Evolutionary conservation across 257 asterid species (phyloP).

Genomic region (Lycium barbarum): DNA sequence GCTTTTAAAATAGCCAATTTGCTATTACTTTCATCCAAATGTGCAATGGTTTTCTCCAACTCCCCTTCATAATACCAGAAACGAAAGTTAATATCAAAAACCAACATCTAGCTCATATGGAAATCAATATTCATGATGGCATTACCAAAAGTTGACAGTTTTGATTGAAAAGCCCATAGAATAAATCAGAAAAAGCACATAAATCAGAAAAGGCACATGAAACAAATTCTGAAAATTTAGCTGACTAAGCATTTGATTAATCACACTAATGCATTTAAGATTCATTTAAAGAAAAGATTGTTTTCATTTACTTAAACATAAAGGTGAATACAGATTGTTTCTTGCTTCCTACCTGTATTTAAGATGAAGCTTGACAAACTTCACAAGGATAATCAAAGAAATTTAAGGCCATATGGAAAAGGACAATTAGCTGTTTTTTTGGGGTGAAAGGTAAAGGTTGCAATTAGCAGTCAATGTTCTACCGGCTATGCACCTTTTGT

Average conservation of each 20-base stretch:
- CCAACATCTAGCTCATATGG: not conserved
- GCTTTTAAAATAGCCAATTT: constrained; percentile 73
- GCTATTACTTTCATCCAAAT: constrained; percentile 81
- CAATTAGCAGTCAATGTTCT: not conserved
- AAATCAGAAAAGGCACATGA: not conserved
- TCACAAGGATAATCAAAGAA: not conserved
- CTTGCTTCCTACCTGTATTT: not conserved
- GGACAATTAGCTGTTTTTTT: not conserved
- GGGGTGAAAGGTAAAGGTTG: not conserved
- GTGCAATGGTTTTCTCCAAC: constrained; percentile 62
- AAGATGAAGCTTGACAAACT: not conserved
- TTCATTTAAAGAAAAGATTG: not conserved
- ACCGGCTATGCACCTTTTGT: not conserved
- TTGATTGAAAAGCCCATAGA: constrained; percentile 9
- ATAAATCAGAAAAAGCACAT: constrained; percentile 7
- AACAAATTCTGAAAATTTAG: not conserved
- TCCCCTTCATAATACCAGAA: constrained; percentile 65
- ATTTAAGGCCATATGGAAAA: not conserved
- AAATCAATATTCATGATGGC: not conserved
- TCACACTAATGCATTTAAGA: not conserved
- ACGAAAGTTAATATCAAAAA: constrained; percentile 20
- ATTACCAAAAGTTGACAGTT: not conserved
- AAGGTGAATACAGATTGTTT: not conserved
- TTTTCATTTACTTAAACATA: not conserved
- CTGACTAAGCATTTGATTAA: not conserved